Conservation (phyloP, 1,284 basidiomycete genomes). For the Leccinum insolens region DNA sequence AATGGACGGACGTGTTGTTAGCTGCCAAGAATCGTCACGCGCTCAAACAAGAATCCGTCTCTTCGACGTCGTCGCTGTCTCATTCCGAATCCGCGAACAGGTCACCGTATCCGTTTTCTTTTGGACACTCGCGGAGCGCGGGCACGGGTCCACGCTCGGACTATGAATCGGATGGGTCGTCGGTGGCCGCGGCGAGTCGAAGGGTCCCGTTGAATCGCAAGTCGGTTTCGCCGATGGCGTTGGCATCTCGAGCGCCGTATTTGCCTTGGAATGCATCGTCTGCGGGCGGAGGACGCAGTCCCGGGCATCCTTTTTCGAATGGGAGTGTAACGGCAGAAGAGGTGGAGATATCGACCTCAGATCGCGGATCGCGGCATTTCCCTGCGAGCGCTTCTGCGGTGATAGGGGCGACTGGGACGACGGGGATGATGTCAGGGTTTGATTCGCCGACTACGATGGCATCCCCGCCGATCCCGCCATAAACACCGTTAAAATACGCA, state of each 20-base stretch:
- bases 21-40: slow-evolving; percentile 37
- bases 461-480: slow-evolving; percentile 45
- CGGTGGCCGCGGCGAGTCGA: slow-evolving; percentile 43
- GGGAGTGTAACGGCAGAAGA: slow-evolving; percentile 21
- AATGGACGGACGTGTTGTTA: slow-evolving; percentile 56
- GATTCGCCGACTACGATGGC: slow-evolving; percentile 46
- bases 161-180: slow-evolving; percentile 52
- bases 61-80: slow-evolving; percentile 64
- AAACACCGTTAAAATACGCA: too few relatives aligned
- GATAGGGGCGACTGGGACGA: neutral
- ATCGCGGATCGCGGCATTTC: slow-evolving; percentile 36
- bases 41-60: slow-evolving; percentile 55
- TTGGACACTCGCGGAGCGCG: slow-evolving; percentile 20
- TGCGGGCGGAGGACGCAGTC: slow-evolving; percentile 3
- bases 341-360: slow-evolving; percentile 12
- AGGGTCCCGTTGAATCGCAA: slow-evolving; percentile 65
- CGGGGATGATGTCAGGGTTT: slow-evolving; percentile 21
- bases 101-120: slow-evolving; percentile 13
- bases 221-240: slow-evolving; percentile 73
- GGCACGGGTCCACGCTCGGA: slow-evolving; percentile 41
- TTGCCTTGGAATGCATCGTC: slow-evolving; percentile 23
- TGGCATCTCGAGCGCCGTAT: slow-evolving; percentile 42
- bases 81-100: slow-evolving; percentile 46
- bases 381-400: neutral
- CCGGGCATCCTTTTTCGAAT: slow-evolving; percentile 17